These are phyloP conservation scores for Hortiboletus campestris DNA, from an alignment of 768 basidiomycete genomes.

Conservation along the genomic window DNA sequence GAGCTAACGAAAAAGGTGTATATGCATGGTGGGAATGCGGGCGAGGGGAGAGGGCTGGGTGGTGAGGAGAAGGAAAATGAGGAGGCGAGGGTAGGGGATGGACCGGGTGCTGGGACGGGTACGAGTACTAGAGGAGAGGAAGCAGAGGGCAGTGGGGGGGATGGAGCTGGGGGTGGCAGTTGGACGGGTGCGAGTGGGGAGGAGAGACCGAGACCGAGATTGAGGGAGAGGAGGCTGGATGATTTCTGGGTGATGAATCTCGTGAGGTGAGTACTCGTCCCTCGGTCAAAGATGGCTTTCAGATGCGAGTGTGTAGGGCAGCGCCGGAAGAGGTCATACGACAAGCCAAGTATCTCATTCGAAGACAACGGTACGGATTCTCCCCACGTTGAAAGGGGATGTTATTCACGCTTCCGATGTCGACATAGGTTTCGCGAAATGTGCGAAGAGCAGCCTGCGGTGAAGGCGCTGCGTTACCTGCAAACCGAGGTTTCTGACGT, in stretches of 20 bases:
- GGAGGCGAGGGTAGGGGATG: neutral
- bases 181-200: conserved; percentile 14
- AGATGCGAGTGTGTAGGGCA: conserved; percentile 41
- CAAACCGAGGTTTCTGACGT: conserved; percentile 67
- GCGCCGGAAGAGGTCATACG: conserved; percentile 61
- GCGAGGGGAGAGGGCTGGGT: conserved; percentile 29
- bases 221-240: conserved; percentile 53
- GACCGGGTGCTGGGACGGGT: neutral
- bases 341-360: conserved; percentile 58
- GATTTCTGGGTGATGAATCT: conserved; percentile 80
- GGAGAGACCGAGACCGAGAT: conserved; percentile 1
- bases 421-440: conserved; percentile 73
- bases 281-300: neutral
- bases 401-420: neutral
- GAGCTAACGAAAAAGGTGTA: conserved; percentile 52
- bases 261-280: conserved; percentile 45
- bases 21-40: conserved; percentile 78
- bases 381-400: neutral
- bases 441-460: conserved; percentile 56
- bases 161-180: neutral
- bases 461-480: conserved; percentile 70
- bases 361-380: conserved; percentile 65
- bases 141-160: neutral
- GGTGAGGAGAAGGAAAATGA: conserved; percentile 28
- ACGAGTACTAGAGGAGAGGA: neutral